Evolutionary conservation across 1,284 basidiomycete species (phyloP), one percentile per base, ranked within the genome.

Genomic region (Cryptococcus wingfieldii): DNA sequence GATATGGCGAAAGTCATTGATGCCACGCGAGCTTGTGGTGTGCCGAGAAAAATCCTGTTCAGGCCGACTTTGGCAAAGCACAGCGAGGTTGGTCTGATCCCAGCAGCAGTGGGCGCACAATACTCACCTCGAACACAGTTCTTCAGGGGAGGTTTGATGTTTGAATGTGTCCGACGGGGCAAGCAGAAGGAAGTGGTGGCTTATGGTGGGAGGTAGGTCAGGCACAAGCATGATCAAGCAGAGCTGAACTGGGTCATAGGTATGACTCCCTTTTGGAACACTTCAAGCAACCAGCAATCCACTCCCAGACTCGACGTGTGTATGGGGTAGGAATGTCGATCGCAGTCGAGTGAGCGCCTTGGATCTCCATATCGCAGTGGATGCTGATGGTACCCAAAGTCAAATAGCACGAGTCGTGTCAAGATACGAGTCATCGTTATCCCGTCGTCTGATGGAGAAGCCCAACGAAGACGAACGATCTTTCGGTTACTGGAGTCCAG

Each of bases 271-370:
- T 83, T 7, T 67, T 83, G 9, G 77, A 78, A n/a, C 77, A 73
- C 59, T 81, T 80, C 71, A 77, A 68, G 51, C 67, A 72, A 64
- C 59, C 79, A 47, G 64, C 79, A 62, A 43, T 64, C 50, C 61
- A 71, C 53, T 56, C 67, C 37, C 62, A 55, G 51, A 52, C 55
- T 53, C 61, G 66, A 59, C 48, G 68, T 56, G 61, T 76, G 0
- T 79, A 79, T 51, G 80, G 79, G n/a, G 81, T 80, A 1, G 81
- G 80, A 28, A 76, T 82, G 56, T 79, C 81, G 25, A 70, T 83
- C 34, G 76, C 80, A 0, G 77, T 81, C 16, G 80, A 80, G 61
- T 73, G 43, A 61, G 71, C 62, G 10, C 23, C 9, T 16, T 3
- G 38, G 10, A 3, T 16, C 25, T 12, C 19, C 8, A 16, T 23